Conservation (phyloP, 495 filamentous ascomycete species). For the Rhizodiscina lignyota region DNA sequence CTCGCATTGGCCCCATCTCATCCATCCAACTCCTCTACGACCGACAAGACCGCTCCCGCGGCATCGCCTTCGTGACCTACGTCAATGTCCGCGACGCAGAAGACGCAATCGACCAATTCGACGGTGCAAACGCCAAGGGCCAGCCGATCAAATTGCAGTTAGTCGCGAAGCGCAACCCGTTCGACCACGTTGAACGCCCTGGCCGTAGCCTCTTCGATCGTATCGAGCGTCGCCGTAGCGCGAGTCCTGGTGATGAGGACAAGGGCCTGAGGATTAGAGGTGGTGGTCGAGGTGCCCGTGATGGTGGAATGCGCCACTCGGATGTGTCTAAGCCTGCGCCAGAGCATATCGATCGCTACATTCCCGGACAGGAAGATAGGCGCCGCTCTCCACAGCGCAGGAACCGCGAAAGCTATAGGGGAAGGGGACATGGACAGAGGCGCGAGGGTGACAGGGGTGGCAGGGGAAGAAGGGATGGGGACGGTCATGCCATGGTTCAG, state of each 20-base stretch:
- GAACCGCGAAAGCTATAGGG: constrained; percentile 22
- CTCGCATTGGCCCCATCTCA: constrained; percentile 53
- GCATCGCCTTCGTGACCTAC: constrained; percentile 75
- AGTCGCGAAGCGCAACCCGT: constrained; percentile 36
- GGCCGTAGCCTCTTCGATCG: constrained; percentile 57
- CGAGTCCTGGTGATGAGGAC: constrained; percentile 7
- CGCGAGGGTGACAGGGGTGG: constrained; percentile 19
- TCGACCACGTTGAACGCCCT: constrained; percentile 38
- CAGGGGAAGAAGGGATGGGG: constrained; percentile 21
- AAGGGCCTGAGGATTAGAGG: constrained; percentile 28
- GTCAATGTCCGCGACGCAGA: constrained; percentile 48
- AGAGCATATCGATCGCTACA: constrained; percentile 68
- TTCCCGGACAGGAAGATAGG: constrained; percentile 40
- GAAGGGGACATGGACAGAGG: constrained; percentile 27
- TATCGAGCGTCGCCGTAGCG: constrained; percentile 30
- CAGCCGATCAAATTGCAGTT: constrained; percentile 75
- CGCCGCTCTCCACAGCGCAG: constrained; percentile 22
- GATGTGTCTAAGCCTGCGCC: constrained; percentile 54
- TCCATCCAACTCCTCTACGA: constrained; percentile 68
- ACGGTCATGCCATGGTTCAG: constrained; percentile 21
- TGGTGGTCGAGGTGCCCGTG: constrained; percentile 25
- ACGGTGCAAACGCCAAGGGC: constrained; percentile 79
- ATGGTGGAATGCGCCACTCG: constrained; percentile 25
- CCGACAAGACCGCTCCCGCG: constrained; percentile 77
- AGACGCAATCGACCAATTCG: constrained; percentile 61